Conservation (phyloP, 2,329 filamentous ascomycete genomes). For the Helotiales sp. region DNA sequence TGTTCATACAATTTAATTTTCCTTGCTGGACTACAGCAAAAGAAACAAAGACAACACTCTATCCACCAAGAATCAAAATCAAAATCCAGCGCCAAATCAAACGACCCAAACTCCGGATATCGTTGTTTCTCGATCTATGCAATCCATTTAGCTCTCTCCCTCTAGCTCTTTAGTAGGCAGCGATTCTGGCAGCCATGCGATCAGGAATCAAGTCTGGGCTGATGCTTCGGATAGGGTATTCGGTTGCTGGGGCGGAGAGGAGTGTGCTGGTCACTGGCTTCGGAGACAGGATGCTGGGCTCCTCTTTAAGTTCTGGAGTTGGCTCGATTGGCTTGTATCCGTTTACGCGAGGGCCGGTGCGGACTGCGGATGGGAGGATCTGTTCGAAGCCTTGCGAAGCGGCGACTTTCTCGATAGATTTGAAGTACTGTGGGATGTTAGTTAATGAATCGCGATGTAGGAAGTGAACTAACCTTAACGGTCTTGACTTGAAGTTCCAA, state of each 20-base stretch:
- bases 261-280: conserved; percentile 61
- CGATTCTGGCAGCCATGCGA: conserved; percentile 38
- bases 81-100: conserved; percentile 1
- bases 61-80: not conserved
- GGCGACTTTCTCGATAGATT: conserved; percentile 71
- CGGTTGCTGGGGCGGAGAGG: conserved; percentile 58
- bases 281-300: conserved; percentile 55
- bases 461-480: conserved; percentile 54
- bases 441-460: not conserved
- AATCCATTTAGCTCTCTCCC: not conserved
- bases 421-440: conserved; percentile 62
- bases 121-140: not conserved
- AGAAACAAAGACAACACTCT: not conserved
- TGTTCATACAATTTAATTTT: not conserved
- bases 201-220: conserved; percentile 67
- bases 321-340: conserved; percentile 32
- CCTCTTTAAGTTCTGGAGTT: conserved; percentile 31
- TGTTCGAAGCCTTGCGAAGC: conserved; percentile 61
- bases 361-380: conserved; percentile 60
- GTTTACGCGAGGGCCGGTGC: conserved; percentile 51
- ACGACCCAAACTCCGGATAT: not conserved
- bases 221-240: conserved; percentile 59
- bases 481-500: conserved; percentile 76
- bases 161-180: conserved; percentile 24
- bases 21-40: not conserved